Percentiles rank a stretch among this genome's conserved stretches.
Evolutionary conservation across 2,329 filamentous ascomycete species (phyloP).

Genomic region (Cladophialophora exuberans): DNA sequence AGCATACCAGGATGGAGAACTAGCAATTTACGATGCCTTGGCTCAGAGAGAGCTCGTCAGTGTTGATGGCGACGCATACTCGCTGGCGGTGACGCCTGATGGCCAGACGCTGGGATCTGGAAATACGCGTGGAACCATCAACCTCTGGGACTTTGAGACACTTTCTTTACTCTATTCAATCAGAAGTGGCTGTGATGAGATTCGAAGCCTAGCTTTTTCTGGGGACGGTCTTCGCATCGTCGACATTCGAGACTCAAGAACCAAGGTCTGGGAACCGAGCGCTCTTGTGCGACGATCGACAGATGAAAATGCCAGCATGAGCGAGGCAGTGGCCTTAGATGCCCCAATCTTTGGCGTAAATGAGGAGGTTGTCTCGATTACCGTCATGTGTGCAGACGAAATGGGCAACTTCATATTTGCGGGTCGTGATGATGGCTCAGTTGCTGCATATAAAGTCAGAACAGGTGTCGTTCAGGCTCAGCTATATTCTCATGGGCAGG

Average conservation of each 20-base stretch:
- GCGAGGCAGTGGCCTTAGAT: neutral
- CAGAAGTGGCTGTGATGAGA: neutral
- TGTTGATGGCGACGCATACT: neutral
- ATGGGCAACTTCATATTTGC: neutral
- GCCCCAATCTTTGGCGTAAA: neutral
- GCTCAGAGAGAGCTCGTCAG: neutral
- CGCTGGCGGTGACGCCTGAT: neutral
- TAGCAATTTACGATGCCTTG: constrained; percentile 1
- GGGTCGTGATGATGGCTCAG: constrained; percentile 4
- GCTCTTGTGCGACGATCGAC: neutral
- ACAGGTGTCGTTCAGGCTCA: neutral
- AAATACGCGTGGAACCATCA: neutral
- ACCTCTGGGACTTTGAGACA: constrained; percentile 6
- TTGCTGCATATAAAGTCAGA: neutral
- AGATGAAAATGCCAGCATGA: neutral
- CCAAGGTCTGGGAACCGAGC: constrained; percentile 5
- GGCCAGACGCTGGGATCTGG: constrained; percentile 5
- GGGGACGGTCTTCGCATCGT: constrained; percentile 6
- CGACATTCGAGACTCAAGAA: constrained; percentile 2
- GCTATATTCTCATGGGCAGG: neutral
- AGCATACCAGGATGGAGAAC: constrained; percentile 8
- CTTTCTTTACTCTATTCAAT: neutral
- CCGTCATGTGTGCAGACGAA: constrained; percentile 3
- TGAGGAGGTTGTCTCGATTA: constrained; percentile 1
- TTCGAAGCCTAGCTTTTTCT: neutral